These are phyloP conservation scores for Magnolia sinica DNA, from an alignment of 164 flowering plant genomes.

Conservation along the genomic window DNA sequence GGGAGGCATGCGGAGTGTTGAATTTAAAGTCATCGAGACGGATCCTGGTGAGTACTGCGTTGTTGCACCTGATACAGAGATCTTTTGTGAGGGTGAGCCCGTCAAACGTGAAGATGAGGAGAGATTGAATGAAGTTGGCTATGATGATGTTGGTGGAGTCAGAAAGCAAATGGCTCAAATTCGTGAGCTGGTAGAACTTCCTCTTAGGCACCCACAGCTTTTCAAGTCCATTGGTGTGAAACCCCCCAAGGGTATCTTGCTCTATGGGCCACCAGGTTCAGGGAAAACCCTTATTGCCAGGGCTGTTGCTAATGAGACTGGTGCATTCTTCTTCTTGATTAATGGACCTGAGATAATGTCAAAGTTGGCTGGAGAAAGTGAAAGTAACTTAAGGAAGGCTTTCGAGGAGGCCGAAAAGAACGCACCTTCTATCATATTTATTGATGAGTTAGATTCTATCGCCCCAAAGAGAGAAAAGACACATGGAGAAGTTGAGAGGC, in stretches of 20 bases:
- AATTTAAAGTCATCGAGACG: conserved; percentile 62
- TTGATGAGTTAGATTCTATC: conserved; percentile 66
- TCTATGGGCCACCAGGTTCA: conserved; percentile 32
- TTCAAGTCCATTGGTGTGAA: conserved; percentile 52
- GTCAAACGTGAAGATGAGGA: conserved; percentile 65
- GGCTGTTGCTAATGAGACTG: conserved; percentile 36
- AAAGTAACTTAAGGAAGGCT: conserved; percentile 41
- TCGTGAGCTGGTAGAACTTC: conserved; percentile 69
- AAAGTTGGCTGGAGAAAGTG: conserved; percentile 33
- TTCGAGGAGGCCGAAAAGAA: conserved; percentile 80
- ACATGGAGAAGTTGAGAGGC: conserved; percentile 73
- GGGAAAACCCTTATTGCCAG: conserved; percentile 37
- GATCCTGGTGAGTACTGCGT: conserved; percentile 70
- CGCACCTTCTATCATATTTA: conserved; percentile 66
- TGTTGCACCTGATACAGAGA: conserved; percentile 72
- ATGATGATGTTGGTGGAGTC: conserved; percentile 77
- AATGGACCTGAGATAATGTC: conserved; percentile 40
- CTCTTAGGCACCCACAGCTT: conserved; percentile 67
- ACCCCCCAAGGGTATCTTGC: conserved; percentile 32
- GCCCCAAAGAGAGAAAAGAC: conserved; percentile 78
- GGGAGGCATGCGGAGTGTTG: conserved; percentile 70
- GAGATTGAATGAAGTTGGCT: conserved; percentile 56
- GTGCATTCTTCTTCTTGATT: conserved; percentile 32
- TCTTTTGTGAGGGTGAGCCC: conserved; percentile 72
- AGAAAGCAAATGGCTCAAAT: conserved; percentile 78